A percentile compares a stretch with the other conserved stretches of the same genome.
phyloP scores from a whole-genome alignment of 2,329 filamentous ascomycete genomes.

The Phialophora tarda region DNA sequence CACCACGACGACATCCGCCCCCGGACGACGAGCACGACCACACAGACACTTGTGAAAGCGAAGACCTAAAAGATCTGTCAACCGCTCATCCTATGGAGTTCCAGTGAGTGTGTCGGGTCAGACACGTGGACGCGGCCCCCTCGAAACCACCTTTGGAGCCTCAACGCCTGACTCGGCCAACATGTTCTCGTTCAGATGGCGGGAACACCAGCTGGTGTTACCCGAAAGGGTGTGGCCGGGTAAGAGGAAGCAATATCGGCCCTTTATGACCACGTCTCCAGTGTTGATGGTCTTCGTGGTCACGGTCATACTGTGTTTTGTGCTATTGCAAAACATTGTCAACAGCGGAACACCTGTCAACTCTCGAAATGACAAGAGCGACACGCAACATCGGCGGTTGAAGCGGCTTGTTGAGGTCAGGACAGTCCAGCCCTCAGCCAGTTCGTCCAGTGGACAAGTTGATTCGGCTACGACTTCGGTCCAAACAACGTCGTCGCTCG shows the following conservation, averaged over 20 bases:
- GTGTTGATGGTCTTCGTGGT: conserved; percentile 9
- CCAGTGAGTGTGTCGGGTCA: background rate
- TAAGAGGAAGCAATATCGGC: conserved; percentile 12
- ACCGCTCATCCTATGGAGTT: background rate
- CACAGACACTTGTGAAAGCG: background rate
- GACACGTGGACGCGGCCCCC: background rate
- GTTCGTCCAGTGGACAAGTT: background rate
- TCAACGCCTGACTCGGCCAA: background rate
- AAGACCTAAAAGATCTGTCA: background rate
- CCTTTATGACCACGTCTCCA: conserved; percentile 9
- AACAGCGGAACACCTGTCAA: conserved; percentile 5
- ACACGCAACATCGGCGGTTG: background rate
- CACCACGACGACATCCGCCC: background rate
- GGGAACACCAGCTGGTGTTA: conserved; percentile 3
- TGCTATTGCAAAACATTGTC: conserved; percentile 12
- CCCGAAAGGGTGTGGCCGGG: background rate
- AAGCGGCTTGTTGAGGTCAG: background rate
- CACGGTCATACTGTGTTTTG: conserved; percentile 5
- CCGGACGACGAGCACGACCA: background rate
- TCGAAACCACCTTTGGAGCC: background rate
- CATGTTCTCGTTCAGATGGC: conserved; percentile 1
- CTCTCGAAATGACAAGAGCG: conserved; percentile 7
- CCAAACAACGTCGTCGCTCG: too few species aligned
- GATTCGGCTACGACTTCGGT: background rate
- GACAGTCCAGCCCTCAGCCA: background rate